Conservation (phyloP, 495 filamentous ascomycete species). For the Neurospora sp. region DNA sequence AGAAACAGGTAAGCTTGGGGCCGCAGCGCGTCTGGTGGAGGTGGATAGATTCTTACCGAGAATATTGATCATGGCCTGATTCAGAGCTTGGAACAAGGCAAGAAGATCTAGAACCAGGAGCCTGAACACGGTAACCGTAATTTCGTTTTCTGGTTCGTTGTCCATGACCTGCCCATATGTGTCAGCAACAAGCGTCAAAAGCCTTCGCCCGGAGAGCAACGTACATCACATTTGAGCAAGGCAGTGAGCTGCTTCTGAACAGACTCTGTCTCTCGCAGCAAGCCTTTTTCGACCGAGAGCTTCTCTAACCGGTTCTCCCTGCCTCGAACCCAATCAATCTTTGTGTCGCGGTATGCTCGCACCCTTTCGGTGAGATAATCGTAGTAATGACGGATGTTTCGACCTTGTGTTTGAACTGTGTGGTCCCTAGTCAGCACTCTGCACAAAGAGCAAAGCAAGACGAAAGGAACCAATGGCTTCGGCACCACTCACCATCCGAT, state of each 20-base stretch:
- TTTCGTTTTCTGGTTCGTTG: constrained; percentile 90
- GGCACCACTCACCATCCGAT: constrained; percentile 65
- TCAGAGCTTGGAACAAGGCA: constrained; percentile 87
- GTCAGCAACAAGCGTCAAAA: background rate
- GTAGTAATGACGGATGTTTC: constrained; percentile 87
- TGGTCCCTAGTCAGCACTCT: constrained; percentile 3
- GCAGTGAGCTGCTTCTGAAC: constrained; percentile 84
- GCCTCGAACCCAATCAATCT: constrained; percentile 79
- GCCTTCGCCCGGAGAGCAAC: constrained; percentile 10
- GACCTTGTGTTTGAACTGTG: constrained; percentile 85
- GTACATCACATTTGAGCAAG: constrained; percentile 81
- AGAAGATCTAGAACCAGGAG: constrained; percentile 85
- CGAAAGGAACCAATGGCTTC: background rate
- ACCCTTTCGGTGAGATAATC: constrained; percentile 78
- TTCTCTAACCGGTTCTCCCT: constrained; percentile 77
- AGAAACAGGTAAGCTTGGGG: constrained; percentile 10
- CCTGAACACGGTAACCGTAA: constrained; percentile 91
- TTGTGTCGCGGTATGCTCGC: constrained; percentile 69
- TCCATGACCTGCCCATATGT: constrained; percentile 57
- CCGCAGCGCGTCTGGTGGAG: background rate
- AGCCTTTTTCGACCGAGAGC: constrained; percentile 82
- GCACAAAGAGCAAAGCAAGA: background rate
- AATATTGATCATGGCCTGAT: constrained; percentile 96
- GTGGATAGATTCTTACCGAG: constrained; percentile 50
- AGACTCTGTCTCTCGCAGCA: constrained; percentile 83